Base-by-base conservation (phyloP, 2,329 filamentous ascomycete species). In the Escovopsis sp. region DNA sequence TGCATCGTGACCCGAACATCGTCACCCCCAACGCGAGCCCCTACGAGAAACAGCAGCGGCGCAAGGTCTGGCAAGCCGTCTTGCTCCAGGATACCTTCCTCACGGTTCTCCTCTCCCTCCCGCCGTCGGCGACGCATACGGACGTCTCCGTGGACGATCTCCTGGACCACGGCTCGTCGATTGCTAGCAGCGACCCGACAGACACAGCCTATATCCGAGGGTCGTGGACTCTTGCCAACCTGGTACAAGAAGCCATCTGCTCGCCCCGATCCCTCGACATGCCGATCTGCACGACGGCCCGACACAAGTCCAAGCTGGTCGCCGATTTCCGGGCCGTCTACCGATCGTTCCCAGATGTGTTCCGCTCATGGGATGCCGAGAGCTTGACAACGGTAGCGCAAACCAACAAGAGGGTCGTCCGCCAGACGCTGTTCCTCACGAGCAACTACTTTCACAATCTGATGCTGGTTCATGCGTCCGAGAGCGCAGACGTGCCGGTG, bases 401-500 rank as follows among this genome's bases (percentile, higher is more conserved):
- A 36, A 70, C 61, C 2, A 78, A 81, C 52, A 78, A 79, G 46
- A 72, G 84, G 7, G 70, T 78, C 1, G 75, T 84, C 13, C 68
- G 81, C 1, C 84, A 89, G 58, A 85, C 81, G 14, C 62, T 89
- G 5, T 88, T 86, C 53, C 64, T 88, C 27, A 81, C 79, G n/a
- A 83, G 76, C 57, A 88, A 87, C 54, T 88, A 85, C 61, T 84
- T 79, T 59, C 84, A 89, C 56, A 86, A 84, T 56, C 67, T 88
- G 20, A 87, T 87, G 81, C 65, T 87, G 9, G 72, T 88, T 15
- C 79, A 87, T 51, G 78, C 79, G 0, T 80, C 78, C 12, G 79
- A 83, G 53, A 79, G 79, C 47, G 58, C 69, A 0, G 72, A 76
- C 52, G 72, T 80, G 2, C 72, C 74, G 1, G 65, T 75, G 40